A percentile compares a stretch with the other conserved stretches of the same genome.
These are phyloP conservation scores for Macrolepiota dolichaula DNA, from an alignment of 768 basidiomycete genomes.

Conservation along the genomic window DNA sequence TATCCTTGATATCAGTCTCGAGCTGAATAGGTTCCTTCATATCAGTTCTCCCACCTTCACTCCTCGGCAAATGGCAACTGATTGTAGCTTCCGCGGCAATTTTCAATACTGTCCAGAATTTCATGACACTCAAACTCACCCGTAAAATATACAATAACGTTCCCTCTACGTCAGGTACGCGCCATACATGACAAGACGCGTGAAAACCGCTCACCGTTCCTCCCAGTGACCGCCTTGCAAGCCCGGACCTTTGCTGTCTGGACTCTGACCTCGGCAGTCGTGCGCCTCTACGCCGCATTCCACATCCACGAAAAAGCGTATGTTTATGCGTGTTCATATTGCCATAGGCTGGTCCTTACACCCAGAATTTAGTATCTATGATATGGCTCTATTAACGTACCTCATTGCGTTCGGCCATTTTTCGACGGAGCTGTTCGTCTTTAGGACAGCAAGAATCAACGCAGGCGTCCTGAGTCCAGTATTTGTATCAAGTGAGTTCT, in stretches of 20 bases:
- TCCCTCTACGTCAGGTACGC: slow-evolving; percentile 34
- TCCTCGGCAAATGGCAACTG: slow-evolving; percentile 87
- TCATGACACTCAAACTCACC: slow-evolving; percentile 72
- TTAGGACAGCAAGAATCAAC: slow-evolving; percentile 64
- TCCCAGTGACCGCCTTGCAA: slow-evolving; percentile 83
- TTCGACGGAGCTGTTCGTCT: slow-evolving; percentile 80
- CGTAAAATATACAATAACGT: slow-evolving; percentile 68
- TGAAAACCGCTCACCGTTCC: background rate
- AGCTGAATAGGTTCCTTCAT: slow-evolving; percentile 2
- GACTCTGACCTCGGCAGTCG: slow-evolving; percentile 82
- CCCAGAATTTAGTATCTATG: slow-evolving; percentile 66
- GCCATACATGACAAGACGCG: slow-evolving; percentile 1
- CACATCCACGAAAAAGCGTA: slow-evolving; percentile 81
- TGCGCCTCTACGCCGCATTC: slow-evolving; percentile 88
- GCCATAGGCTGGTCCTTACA: slow-evolving; percentile 4
- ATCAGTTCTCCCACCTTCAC: slow-evolving; percentile 59
- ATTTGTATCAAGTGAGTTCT: slow-evolving; percentile 77
- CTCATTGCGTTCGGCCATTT: slow-evolving; percentile 91
- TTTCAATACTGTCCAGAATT: slow-evolving; percentile 87
- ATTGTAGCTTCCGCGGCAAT: slow-evolving; percentile 72
- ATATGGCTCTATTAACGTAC: slow-evolving; percentile 85
- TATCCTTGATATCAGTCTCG: background rate
- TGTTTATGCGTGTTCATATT: slow-evolving; percentile 22
- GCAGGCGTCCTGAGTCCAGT: slow-evolving; percentile 66
- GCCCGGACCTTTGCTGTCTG: slow-evolving; percentile 89